These are phyloP conservation scores for Heliamphora exappendiculata DNA, from an alignment of 148 eudicot genomes.

Conservation along the genomic window DNA sequence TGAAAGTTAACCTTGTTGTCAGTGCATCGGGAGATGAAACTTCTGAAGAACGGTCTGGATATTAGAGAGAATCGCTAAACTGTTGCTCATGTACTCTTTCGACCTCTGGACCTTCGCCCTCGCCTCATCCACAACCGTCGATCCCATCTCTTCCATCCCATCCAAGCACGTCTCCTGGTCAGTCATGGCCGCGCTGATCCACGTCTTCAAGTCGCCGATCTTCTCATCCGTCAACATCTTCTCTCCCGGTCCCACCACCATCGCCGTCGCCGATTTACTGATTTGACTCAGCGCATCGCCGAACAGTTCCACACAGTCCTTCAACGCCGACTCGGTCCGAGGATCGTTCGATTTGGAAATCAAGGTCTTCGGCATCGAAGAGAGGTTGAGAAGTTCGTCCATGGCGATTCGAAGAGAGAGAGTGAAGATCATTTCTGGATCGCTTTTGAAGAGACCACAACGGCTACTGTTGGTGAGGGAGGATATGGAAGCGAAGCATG, in stretches of 20 bases:
- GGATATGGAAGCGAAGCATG: conserved; percentile 20
- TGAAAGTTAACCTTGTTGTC: conserved; percentile 8
- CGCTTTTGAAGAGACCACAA: conserved; percentile 7
- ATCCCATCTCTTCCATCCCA: conserved; percentile 50
- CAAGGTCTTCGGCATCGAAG: conserved; percentile 19
- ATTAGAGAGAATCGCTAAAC: conserved; percentile 47
- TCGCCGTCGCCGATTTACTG: conserved; percentile 18
- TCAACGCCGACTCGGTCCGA: conserved; percentile 26
- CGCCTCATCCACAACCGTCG: conserved; percentile 30
- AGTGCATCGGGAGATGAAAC: conserved; percentile 24
- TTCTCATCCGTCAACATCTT: conserved; percentile 25
- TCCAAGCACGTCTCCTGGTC: conserved; percentile 53
- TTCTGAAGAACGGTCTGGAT: conserved; percentile 20
- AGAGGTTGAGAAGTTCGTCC: conserved; percentile 15
- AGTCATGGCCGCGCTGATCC: conserved; percentile 59
- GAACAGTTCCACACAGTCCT: conserved; percentile 39
- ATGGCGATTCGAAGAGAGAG: conserved; percentile 25
- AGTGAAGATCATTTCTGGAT: conserved; percentile 30
- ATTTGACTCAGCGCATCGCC: conserved; percentile 40
- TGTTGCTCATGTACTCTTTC: conserved; percentile 39
- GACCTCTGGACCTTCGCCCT: conserved; percentile 34
- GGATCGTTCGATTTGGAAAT: conserved; percentile 18
- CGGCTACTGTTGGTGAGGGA: neutral
- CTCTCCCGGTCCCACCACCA: conserved; percentile 14
- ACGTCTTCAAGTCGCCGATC: conserved; percentile 37